These are phyloP conservation scores for Xanthoconium purpureum DNA, from an alignment of 768 basidiomycete genomes.

Conservation along the genomic window DNA sequence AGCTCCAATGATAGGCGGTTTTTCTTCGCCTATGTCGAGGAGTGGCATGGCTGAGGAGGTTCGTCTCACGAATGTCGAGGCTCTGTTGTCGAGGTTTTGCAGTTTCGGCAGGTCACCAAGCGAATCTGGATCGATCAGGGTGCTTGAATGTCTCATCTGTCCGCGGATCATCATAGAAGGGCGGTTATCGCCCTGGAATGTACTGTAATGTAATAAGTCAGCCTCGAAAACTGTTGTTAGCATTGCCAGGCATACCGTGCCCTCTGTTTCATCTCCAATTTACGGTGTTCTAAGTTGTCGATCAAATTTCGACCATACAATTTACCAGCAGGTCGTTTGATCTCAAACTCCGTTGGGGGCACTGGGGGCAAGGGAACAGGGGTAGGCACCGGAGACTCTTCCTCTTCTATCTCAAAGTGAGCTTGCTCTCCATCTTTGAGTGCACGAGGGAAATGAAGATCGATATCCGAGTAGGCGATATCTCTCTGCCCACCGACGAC, in stretches of 20 bases:
- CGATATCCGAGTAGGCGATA: conserved; percentile 58
- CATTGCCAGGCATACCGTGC: conserved; percentile 58
- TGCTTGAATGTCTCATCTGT: conserved; percentile 51
- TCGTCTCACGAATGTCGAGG: conserved; percentile 42
- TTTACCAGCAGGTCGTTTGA: conserved; percentile 68
- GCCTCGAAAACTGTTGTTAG: background rate
- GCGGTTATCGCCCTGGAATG: conserved; percentile 83
- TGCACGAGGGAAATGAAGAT: conserved; percentile 63
- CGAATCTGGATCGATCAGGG: conserved; percentile 70
- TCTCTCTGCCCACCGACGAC: conserved; percentile 65
- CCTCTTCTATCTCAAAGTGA: conserved; percentile 42
- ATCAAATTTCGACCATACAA: conserved; percentile 87
- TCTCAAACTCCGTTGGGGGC: conserved; percentile 31
- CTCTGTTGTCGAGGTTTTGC: conserved; percentile 44
- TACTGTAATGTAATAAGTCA: conserved; percentile 42
- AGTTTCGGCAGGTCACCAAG: conserved; percentile 49
- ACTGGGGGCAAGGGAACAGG: conserved; percentile 31
- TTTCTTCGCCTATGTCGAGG: conserved; percentile 54
- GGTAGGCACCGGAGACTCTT: conserved; percentile 34
- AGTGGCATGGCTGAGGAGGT: conserved; percentile 65
- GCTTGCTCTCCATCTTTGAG: conserved; percentile 77
- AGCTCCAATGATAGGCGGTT: conserved; percentile 28
- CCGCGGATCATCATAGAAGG: conserved; percentile 91
- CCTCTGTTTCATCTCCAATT: conserved; percentile 77
- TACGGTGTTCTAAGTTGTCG: conserved; percentile 82